Percentiles rank a stretch among this genome's conserved stretches.
Conservation (phyloP, 176 grass and related monocot genomes). For the Carex pumila region DNA sequence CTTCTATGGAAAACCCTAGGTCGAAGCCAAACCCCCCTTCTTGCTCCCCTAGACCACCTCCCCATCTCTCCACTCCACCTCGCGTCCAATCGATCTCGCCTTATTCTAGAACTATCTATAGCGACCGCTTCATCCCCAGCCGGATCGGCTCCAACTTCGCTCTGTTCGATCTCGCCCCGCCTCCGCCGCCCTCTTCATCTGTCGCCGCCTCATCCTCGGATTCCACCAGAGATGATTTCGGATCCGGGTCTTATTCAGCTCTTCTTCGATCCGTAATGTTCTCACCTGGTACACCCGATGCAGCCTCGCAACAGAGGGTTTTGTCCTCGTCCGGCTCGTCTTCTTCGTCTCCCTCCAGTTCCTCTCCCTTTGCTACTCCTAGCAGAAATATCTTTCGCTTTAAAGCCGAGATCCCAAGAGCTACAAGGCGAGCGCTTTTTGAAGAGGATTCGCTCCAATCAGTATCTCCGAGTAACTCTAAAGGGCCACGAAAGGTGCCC, state of each 20-base stretch:
- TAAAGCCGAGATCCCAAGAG: constrained; percentile 73
- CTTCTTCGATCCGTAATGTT: constrained; percentile 79
- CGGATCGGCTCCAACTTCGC: constrained; percentile 73
- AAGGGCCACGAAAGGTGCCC: constrained; percentile 61
- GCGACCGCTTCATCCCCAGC: constrained; percentile 88
- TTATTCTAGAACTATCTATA: constrained; percentile 51
- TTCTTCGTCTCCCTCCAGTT: constrained; percentile 40
- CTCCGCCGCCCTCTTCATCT: constrained; percentile 25
- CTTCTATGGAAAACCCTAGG: constrained; percentile 21
- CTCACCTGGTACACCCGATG: constrained; percentile 45
- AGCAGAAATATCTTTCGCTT: constrained; percentile 84
- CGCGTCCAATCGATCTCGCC: constrained; percentile 25
- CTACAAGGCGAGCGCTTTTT: constrained; percentile 53
- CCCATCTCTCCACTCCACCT: constrained; percentile 18
- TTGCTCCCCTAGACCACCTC: background rate
- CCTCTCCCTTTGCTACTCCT: constrained; percentile 36
- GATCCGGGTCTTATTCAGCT: constrained; percentile 61
- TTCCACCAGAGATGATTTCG: constrained; percentile 25
- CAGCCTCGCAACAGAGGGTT: constrained; percentile 15
- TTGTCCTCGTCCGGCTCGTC: constrained; percentile 58
- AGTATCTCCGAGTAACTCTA: constrained; percentile 29
- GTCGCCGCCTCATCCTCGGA: constrained; percentile 26
- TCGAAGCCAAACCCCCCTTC: background rate
- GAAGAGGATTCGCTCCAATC: constrained; percentile 62
- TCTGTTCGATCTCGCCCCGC: constrained; percentile 49